phyloP scores from a whole-genome alignment of 1,284 basidiomycete genomes.

The Tylopilus sp. region DNA sequence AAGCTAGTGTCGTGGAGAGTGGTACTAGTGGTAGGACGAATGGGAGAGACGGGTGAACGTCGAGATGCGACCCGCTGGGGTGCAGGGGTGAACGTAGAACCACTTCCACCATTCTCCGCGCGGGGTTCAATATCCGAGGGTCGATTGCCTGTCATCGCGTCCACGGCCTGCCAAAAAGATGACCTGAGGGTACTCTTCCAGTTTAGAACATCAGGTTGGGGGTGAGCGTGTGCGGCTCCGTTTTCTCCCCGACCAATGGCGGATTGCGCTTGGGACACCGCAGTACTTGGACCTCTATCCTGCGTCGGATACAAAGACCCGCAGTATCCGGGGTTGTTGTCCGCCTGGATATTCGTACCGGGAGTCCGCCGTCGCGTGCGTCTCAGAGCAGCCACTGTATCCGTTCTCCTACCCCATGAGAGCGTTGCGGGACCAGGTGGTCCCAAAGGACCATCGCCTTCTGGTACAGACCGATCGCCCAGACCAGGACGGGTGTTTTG shows the following conservation, averaged over 20 bases:
- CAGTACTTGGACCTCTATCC: neutral
- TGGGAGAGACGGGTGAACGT: conserved; percentile 10
- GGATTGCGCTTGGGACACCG: neutral
- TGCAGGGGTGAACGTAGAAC: conserved; percentile 25
- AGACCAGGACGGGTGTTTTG: neutral
- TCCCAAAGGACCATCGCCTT: conserved; percentile 8
- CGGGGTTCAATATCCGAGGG: conserved; percentile 2
- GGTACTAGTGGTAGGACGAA: neutral
- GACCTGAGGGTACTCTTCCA: conserved; percentile 38
- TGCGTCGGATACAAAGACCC: conserved; percentile 11
- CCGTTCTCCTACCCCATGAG: conserved; percentile 29
- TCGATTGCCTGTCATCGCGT: conserved; percentile 31
- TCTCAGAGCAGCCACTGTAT: conserved; percentile 23
- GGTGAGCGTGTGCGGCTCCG: neutral
- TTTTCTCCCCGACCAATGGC: neutral
- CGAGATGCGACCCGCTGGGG: conserved; percentile 23
- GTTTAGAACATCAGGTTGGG: conserved; percentile 12
- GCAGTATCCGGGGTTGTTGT: conserved; percentile 10
- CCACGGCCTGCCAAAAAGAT: conserved; percentile 39
- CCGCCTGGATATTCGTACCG: conserved; percentile 2
- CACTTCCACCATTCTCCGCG: neutral
- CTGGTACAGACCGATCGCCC: neutral
- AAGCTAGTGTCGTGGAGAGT: neutral
- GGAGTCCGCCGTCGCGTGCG: conserved; percentile 15
- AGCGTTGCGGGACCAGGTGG: conserved; percentile 30